phyloP scores from a whole-genome alignment of 805 yeast species.

The Komagataella mondaviorum region DNA sequence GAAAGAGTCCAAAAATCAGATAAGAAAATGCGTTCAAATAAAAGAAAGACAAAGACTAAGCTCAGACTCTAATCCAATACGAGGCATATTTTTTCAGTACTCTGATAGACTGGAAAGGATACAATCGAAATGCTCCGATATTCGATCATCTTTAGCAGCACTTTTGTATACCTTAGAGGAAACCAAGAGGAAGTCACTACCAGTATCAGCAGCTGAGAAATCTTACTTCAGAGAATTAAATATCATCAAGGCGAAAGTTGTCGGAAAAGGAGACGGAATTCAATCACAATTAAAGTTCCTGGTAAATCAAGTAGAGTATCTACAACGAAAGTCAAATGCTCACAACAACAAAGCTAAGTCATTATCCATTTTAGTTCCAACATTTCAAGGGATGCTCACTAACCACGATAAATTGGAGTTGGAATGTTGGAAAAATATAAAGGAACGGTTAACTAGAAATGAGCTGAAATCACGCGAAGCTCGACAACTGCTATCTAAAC shows the following conservation, averaged over 20 bases:
- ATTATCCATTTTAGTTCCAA: neutral
- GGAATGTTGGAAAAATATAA: neutral
- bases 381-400: neutral
- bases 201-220: conserved; percentile 10
- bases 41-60: neutral
- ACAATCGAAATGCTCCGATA: neutral
- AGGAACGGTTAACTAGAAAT: neutral
- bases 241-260: conserved; percentile 5
- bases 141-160: neutral
- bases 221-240: conserved; percentile 12
- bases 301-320: conserved; percentile 3
- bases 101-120: neutral
- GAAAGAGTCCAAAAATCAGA: conserved; percentile 11
- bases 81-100: neutral
- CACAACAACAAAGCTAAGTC: neutral
- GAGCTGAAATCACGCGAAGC: neutral
- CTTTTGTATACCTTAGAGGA: neutral
- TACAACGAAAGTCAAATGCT: conserved; percentile 6
- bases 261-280: conserved; percentile 9
- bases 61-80: neutral
- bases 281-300: neutral
- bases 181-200: neutral
- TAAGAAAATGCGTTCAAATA: too few species aligned
- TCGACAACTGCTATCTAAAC: neutral
- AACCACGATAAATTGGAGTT: neutral